Evolutionary conservation across 2,329 filamentous ascomycete genomes (phyloP), one percentile per base, ranked within the genome.

Genomic region (Coleophoma cylindrospora): DNA sequence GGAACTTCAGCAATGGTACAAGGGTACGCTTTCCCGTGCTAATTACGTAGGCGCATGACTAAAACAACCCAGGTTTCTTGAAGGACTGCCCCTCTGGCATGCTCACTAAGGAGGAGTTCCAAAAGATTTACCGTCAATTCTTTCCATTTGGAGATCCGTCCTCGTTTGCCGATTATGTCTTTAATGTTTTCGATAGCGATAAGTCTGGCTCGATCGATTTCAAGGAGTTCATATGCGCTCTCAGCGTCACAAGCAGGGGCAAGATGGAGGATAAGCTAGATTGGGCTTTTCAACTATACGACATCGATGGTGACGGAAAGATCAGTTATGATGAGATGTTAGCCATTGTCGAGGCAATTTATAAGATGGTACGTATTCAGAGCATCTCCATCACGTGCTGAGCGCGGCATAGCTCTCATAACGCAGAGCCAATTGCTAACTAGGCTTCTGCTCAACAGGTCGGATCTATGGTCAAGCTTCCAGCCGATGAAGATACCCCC

Each of bases 251-350:
- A 46, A 95, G 90, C 71, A 84, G 94, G 61, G 94, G 94, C 66
- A 95, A 95, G 77, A 96, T 97, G 90, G 94, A 99, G 74, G 94
- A 99, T 74, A 99, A 99, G 73, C 80, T 99, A 51, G 92, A 97
- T 70, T 99, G 94, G 94, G 94, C 94, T 14, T 99, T 99, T 74
- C 92, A 99, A 75, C 79, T 99, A 60, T 99, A 99, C 72, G 94
- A 99, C 72, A 97, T 99, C 65, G 94, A 99, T 66, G 92, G 94
- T 50, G 94, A 99, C 68, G 94, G 94, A 66, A 96, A 96, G 77
- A 99, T 99, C 66, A 96, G 88, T 69, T 99, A 97, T 70, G 90
- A 97, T 49, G 94, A 99, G 76, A 99, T 99, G 94, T 77, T 99
- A 59, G 87, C 91, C 61, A 99, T 99, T 67, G 94, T 99, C 50